Base-by-base conservation (phyloP, 1,139 yeast species). In the Saccharomycopsis hybrid region DNA sequence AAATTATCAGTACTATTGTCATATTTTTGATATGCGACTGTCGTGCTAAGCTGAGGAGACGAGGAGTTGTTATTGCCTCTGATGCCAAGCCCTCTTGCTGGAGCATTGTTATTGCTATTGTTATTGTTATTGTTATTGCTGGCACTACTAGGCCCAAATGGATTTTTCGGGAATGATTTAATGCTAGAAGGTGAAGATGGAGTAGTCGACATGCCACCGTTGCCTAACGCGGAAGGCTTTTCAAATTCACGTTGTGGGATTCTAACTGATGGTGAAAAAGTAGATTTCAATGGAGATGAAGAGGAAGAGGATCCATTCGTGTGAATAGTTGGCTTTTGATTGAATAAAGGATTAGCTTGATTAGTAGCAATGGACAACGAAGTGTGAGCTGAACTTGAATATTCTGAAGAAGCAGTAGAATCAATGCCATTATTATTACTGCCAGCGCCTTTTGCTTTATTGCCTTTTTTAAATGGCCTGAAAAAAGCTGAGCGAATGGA, bases 401-500 rank as follows among this genome's bases (percentile, higher is more conserved):
- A 36, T 9, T 36, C 39, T 13, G 39, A 36, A 24, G 24, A 9
- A 24, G 39, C 39, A 5, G 24, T 24, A 8, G 35, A 31, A 11
- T 8, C 7, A 11, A 8, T 31, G 35, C 11, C 11, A 31, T 31
- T 11, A 31, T 31, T 31, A 31, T 11, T 31, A 11, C 11, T 31
- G 13, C 41, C 18, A 9, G 41, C 8, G 8, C 13, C 13, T 24
- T 9, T 7, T 9, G 33, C 35, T 3, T 41, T 32, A 13, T 30
- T 32, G 24, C 35, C 38, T 41, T 49, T 51, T 35, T 43, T 46
- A 41, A 51, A 51, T 8, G 55, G 55, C 25, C 36, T 38, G 31
- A 46, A 41, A 25, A 48, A 51, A 11, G 54, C 55, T 8, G 42
- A 33, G 11, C 52, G 37, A 13, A 51, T 30, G 9, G 49, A 45